Conservation (phyloP, 2,329 filamentous ascomycete genomes). For the Penicillium digitatum region DNA sequence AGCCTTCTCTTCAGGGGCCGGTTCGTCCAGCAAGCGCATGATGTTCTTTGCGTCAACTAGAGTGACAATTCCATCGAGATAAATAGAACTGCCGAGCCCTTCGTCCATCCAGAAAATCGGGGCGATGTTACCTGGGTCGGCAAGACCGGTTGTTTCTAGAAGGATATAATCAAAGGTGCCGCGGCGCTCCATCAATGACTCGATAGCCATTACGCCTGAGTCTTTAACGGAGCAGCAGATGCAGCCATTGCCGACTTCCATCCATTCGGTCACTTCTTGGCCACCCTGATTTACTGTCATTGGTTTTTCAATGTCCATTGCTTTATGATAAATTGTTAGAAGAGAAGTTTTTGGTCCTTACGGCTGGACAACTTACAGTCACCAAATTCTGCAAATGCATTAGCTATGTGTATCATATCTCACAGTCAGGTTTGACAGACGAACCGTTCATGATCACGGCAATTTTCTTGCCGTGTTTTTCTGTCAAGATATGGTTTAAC, state of each 20-base stretch:
- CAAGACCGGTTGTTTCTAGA: conserved; percentile 90
- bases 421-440: conserved; percentile 19
- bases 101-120: conserved; percentile 98
- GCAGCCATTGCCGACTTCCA: conserved; percentile 93
- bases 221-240: conserved; percentile 98
- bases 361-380: conserved; percentile 57
- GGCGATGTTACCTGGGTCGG: conserved; percentile 91
- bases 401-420: conserved; percentile 13
- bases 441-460: conserved; percentile 91
- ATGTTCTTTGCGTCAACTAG: conserved; percentile 95
- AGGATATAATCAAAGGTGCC: conserved; percentile 97
- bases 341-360: not conserved
- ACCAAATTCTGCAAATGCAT: conserved; percentile 62
- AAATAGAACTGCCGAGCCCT: conserved; percentile 89
- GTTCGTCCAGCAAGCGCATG: conserved; percentile 72
- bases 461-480: conserved; percentile 94
- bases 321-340: conserved; percentile 43
- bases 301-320: conserved; percentile 92
- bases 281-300: conserved; percentile 83
- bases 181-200: conserved; percentile 89
- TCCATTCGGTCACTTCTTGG: conserved; percentile 85
- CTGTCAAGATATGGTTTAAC: conserved; percentile 91
- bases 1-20: conserved; percentile 40
- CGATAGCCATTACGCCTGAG: conserved; percentile 87
- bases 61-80: conserved; percentile 93